Percentiles rank a stretch among this genome's conserved stretches.
phyloP scores from a whole-genome alignment of 1,284 basidiomycete species.

The Leccinum variabile region DNA sequence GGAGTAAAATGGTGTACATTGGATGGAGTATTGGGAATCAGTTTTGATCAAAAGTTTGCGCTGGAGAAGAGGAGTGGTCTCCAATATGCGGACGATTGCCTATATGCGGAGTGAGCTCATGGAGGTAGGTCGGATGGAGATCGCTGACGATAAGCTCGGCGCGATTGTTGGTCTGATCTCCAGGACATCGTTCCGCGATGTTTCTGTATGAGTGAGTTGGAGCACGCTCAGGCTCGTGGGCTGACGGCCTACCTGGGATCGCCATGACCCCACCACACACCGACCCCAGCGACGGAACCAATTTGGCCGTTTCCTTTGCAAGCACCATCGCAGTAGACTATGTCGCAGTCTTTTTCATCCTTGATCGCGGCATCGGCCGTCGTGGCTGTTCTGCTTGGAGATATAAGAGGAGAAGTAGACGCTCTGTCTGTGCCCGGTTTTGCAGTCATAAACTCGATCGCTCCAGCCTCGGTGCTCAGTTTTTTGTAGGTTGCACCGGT shows the following conservation, averaged over 20 bases:
- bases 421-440: conserved; percentile 3
- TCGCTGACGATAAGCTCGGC: conserved; percentile 76
- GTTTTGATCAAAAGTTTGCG: conserved; percentile 67
- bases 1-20: conserved; percentile 45
- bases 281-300: conserved; percentile 65
- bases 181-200: conserved; percentile 75
- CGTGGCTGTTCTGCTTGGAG: conserved; percentile 2
- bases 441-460: conserved; percentile 42
- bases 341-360: conserved; percentile 28
- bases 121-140: not conserved
- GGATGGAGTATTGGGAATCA: conserved; percentile 76
- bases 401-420: conserved; percentile 2
- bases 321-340: conserved; percentile 82
- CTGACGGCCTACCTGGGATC: conserved; percentile 53
- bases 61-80: conserved; percentile 56
- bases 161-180: conserved; percentile 84
- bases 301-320: conserved; percentile 72
- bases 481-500: conserved; percentile 61
- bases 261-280: conserved; percentile 72
- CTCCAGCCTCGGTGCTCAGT: conserved; percentile 52
- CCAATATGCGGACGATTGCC: conserved; percentile 76
- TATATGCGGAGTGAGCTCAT: conserved; percentile 31
- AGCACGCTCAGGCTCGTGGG: not conserved
- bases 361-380: not conserved
- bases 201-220: conserved; percentile 48